phyloP scores from a whole-genome alignment of 169 alveolate genomes.

The Babesia gibsoni region DNA sequence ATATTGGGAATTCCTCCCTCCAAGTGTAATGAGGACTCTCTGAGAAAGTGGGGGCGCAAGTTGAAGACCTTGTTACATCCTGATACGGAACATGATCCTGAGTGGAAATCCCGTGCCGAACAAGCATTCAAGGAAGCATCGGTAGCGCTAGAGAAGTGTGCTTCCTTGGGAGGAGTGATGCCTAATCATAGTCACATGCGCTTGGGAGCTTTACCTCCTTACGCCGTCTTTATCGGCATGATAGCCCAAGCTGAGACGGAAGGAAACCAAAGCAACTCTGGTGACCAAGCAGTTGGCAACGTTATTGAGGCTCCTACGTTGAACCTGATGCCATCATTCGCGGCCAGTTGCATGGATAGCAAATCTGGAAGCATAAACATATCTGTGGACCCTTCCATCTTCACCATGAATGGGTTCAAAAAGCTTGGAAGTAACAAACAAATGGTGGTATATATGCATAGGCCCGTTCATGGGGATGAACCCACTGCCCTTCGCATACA shows the following conservation, averaged over 20 bases:
- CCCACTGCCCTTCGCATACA: constrained; percentile 64
- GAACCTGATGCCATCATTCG: constrained; percentile 46
- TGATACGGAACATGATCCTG: constrained; percentile 72
- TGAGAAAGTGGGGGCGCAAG: constrained; percentile 64
- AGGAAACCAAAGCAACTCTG: background rate
- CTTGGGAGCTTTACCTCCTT: constrained; percentile 43
- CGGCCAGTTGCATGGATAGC: constrained; percentile 65
- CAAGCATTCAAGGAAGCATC: constrained; percentile 78
- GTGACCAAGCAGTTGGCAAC: background rate
- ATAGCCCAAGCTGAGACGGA: background rate
- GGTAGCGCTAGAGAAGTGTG: constrained; percentile 68
- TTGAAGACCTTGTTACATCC: constrained; percentile 74
- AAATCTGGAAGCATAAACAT: constrained; percentile 64
- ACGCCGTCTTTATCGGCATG: constrained; percentile 29
- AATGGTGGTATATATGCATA: constrained; percentile 57
- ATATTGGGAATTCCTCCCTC: constrained; percentile 68
- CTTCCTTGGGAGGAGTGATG: background rate
- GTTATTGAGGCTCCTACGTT: constrained; percentile 1
- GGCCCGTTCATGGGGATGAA: constrained; percentile 72
- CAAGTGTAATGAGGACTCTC: constrained; percentile 45
- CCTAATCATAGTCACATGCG: background rate
- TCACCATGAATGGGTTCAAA: constrained; percentile 4
- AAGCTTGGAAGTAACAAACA: constrained; percentile 62
- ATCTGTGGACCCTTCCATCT: constrained; percentile 46
- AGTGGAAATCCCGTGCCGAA: constrained; percentile 72